Percentiles rank a stretch among this genome's conserved stretches.
Evolutionary conservation across 768 basidiomycete genomes (phyloP).

Genomic region (Strobilomyces confusus): DNA sequence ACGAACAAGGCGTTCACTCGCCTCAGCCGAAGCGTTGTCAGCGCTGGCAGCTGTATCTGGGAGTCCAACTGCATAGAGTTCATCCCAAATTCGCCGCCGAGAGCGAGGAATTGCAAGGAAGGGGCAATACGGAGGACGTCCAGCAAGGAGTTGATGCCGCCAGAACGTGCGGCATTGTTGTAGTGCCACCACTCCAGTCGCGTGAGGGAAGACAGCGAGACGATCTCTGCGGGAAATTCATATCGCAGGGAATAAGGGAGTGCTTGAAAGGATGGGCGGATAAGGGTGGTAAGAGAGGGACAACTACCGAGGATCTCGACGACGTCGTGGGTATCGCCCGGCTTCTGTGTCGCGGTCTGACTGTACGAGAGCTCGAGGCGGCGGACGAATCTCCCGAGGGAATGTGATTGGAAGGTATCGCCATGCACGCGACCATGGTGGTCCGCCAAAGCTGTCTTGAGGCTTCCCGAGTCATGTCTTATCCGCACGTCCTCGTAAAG

Average conservation of each 20-base stretch:
- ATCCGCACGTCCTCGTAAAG: constrained; percentile 55
- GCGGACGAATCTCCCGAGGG: constrained; percentile 40
- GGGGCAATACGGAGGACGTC: constrained; percentile 51
- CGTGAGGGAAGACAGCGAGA: constrained; percentile 47
- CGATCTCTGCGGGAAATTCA: constrained; percentile 48
- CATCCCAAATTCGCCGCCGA: constrained; percentile 44
- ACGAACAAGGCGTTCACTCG: constrained; percentile 49
- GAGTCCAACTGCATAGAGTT: constrained; percentile 16
- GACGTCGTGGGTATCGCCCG: constrained; percentile 30
- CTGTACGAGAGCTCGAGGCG: constrained; percentile 58
- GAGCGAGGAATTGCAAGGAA: constrained; percentile 53
- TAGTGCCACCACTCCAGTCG: constrained; percentile 71
- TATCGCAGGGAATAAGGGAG: constrained; percentile 36
- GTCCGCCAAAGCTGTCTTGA: constrained; percentile 32
- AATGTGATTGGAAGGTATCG: constrained; percentile 16
- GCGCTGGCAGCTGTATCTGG: constrained; percentile 38
- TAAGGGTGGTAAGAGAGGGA: constrained; percentile 49
- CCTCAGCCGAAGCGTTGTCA: constrained; percentile 53
- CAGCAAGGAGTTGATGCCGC: constrained; percentile 60
- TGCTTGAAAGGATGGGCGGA: constrained; percentile 39
- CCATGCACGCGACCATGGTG: constrained; percentile 1
- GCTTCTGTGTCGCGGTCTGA: constrained; percentile 41
- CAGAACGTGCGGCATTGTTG: constrained; percentile 50
- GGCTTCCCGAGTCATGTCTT: constrained; percentile 25
- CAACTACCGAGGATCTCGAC: constrained; percentile 49